Evolutionary conservation across 768 basidiomycete genomes (phyloP).

Genomic region (Omphalotus guepiniiformis): DNA sequence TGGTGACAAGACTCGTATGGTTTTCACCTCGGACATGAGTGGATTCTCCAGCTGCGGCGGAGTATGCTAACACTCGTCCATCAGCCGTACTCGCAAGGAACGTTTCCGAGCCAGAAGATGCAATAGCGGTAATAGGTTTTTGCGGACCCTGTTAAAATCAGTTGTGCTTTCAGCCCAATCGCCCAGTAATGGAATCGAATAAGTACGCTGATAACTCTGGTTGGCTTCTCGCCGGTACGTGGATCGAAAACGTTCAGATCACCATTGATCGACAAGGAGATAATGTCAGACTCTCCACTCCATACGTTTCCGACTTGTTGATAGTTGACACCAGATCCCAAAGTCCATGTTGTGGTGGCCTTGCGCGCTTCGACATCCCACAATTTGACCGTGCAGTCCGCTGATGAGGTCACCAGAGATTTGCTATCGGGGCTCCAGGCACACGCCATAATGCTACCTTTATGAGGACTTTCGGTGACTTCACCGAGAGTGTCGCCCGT

Average conservation of each 20-base stretch:
- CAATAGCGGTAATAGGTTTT: slow-evolving; percentile 68
- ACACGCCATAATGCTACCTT: slow-evolving; percentile 69
- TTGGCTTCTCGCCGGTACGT: slow-evolving; percentile 55
- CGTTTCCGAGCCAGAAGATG: slow-evolving; percentile 43
- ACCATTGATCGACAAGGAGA: slow-evolving; percentile 82
- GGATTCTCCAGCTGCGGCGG: slow-evolving; percentile 42
- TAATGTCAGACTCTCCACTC: slow-evolving; percentile 64
- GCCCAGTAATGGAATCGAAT: neutral
- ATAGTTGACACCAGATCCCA: slow-evolving; percentile 68
- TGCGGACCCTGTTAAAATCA: slow-evolving; percentile 62
- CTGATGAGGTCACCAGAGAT: slow-evolving; percentile 74
- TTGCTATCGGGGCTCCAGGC: slow-evolving; percentile 80
- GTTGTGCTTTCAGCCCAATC: neutral
- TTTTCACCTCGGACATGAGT: slow-evolving; percentile 52
- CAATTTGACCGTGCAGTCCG: slow-evolving; percentile 82
- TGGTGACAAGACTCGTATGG: slow-evolving; percentile 69
- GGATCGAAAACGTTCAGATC: slow-evolving; percentile 81
- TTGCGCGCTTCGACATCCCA: slow-evolving; percentile 81
- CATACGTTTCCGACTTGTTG: slow-evolving; percentile 93
- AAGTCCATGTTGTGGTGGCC: slow-evolving; percentile 59
- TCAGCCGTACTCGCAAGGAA: slow-evolving; percentile 82
- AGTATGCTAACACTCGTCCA: slow-evolving; percentile 68
- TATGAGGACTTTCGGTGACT: slow-evolving; percentile 63
- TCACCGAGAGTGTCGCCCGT: slow-evolving; percentile 76
- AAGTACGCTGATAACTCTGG: slow-evolving; percentile 58